These are phyloP conservation scores for Beta lomatogona DNA, from an alignment of 179 eudicot genomes.

Conservation along the genomic window DNA sequence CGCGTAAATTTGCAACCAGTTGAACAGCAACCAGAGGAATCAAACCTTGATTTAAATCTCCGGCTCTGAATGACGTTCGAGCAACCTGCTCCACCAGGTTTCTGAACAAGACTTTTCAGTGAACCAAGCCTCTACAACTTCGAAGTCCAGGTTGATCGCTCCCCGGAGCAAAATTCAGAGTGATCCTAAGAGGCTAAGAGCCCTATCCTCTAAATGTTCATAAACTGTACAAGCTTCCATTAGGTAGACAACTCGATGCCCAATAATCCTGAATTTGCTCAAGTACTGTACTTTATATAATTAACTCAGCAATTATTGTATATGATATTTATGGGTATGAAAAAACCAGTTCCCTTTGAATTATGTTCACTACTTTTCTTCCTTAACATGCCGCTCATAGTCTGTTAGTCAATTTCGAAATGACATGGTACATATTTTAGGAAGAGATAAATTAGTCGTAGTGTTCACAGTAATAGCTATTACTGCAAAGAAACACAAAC, in stretches of 20 bases:
- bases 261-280: conserved; percentile 15
- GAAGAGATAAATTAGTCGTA: neutral
- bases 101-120: neutral
- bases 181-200: neutral
- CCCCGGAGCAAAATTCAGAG: conserved; percentile 9
- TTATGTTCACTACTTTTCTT: neutral
- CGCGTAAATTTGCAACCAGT: conserved; percentile 34
- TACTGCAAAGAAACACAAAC: neutral
- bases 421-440: neutral
- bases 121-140: conserved; percentile 21
- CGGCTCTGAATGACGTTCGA: conserved; percentile 37
- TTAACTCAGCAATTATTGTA: conserved; percentile 16
- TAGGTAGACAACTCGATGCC: conserved; percentile 13
- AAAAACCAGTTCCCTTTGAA: conserved; percentile 13
- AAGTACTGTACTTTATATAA: conserved; percentile 13
- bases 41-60: conserved; percentile 51
- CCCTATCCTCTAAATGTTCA: conserved; percentile 1
- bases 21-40: conserved; percentile 32
- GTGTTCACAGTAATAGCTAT: neutral
- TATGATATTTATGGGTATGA: conserved; percentile 18
- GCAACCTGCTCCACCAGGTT: conserved; percentile 9
- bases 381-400: neutral
- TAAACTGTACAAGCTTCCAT: conserved; percentile 17
- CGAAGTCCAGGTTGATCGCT: conserved; percentile 2
- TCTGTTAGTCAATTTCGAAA: neutral